Base-by-base conservation (phyloP, 495 filamentous ascomycete species). In the Usnea hakonensis region DNA sequence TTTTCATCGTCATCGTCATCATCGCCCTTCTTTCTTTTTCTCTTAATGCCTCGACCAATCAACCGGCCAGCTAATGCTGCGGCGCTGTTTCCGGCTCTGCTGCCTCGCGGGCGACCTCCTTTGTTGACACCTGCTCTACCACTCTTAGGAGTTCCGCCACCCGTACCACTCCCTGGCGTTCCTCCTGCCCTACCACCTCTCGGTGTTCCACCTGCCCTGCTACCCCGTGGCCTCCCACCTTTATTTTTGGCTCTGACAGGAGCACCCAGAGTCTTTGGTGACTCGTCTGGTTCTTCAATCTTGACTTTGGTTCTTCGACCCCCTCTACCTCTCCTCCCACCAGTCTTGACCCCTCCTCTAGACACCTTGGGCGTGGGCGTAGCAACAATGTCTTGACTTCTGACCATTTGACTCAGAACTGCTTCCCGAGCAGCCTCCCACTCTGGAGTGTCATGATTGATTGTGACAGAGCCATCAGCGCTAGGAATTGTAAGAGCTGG, bases 1-100 rank as follows among this genome's bases (percentile, higher is more conserved):
- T 71, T 75, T 66, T 75, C 79, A 64, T 72, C 79, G 40, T 78
- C 72, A 52, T 69, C 74, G 35, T 71, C 73, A 50, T 74, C 74
- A 21, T 76, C 74, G 41, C 74, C 70, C 36, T 75, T 76, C 28
- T 82, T 73, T 71, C 79, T 82, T 59, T 81, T 76, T 71, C 80
- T 80, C 38, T 72, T 74, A 13, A 36, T 46, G 19, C 44, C 48
- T 33, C 48, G 48, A 19, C 48, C 48, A 32, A 52, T 52, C 28
- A 52, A 32, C 28, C 48, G 13, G 48, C 48, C 48, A 32, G 48
- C 48, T 28, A 52, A 33, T 2, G 57, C 56, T 26, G 65, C 57
- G 10, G 58, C 57, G 13, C 44, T 58, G 16, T 32, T 26, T 36
- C 37, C 67, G 26, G 63, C 68, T 61, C 60, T 57, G n/a, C 64